Percentiles rank a stretch among this genome's conserved stretches.
Conservation (phyloP, 139 green algal genomes). For the Coccomyxa sp. region DNA sequence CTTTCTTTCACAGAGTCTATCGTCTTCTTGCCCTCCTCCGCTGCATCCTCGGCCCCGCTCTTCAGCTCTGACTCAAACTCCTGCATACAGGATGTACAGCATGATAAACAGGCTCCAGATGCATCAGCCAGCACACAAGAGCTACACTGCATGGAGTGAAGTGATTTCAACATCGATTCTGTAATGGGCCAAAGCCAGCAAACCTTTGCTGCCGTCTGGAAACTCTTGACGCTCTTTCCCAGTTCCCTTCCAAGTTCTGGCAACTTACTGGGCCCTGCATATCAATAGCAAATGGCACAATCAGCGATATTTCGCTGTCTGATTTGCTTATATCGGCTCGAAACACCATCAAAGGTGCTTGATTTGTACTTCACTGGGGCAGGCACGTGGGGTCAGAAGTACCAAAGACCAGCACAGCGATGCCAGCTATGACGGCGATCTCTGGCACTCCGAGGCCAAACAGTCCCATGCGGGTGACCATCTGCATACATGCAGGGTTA, state of each 20-base stretch:
- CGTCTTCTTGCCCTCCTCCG: neutral
- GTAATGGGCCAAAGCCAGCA: neutral
- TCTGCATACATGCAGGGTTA: neutral
- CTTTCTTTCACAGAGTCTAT: neutral
- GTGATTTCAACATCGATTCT: neutral
- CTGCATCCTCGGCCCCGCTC: neutral
- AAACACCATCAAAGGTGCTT: too few relatives aligned
- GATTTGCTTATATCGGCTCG: neutral
- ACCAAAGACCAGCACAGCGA: constrained; percentile 16
- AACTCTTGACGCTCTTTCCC: neutral
- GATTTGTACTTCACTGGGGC: too few relatives aligned
- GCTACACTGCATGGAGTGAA: too few relatives aligned
- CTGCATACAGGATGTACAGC: neutral
- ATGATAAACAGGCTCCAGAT: neutral
- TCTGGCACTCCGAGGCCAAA: constrained; percentile 4
- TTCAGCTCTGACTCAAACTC: neutral
- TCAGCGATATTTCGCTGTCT: neutral
- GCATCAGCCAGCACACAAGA: neutral
- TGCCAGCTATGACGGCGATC: neutral
- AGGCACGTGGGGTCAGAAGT: too few relatives aligned
- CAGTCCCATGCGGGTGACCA: constrained; percentile 1
- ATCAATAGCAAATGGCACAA: neutral
- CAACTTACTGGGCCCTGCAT: neutral
- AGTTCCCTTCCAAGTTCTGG: neutral
- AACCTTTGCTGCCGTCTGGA: neutral